Base-by-base conservation (phyloP, 352 stramenopile genomes). In the Aphanomyces astaci region DNA sequence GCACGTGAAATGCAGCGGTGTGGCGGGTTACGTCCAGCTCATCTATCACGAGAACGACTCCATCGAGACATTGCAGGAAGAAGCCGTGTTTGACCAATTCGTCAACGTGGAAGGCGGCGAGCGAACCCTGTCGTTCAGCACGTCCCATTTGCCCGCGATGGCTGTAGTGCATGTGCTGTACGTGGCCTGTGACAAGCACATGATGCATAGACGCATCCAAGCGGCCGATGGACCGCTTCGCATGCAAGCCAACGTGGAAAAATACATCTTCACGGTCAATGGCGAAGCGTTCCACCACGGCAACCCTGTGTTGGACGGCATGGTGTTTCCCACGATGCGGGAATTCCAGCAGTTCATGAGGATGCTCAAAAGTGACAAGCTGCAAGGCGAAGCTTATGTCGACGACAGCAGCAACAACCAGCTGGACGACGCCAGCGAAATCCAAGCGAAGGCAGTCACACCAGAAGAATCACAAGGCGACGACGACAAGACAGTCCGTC, bases 311-410 rank as follows among this genome's bases (percentile, higher is more conserved):
- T 32, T 68, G 3, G 62, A 68, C 33, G 62, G 62, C 32, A 68
- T 68, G 43, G 62, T 68, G 33, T 68, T 68, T 45, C 62, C 62
- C 10, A 68, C 62, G 1, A 68, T 68, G 62, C 62, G 62, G 15
- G 62, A 68, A 45, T 68, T 68, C 48, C 62, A 68, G 51, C 62
- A 68, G 24, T 68, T 68, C 25, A 68, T 68, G 62, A 68, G 59
- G 33, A 68, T 68, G 62, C 27, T 68, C n/a, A 68, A 68, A 45
- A 52, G 27, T 10, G 62, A 68, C 51, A 68, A 68, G 32, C 15
- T 68, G n/a, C 39, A 62, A 36, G 45, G 28, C 10, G 46, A 45
- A 1, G 22, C 22, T 5, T 68, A 68, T 45, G 51, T 59, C 15
- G 60, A 66, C 7, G 62, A 68, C 4, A 2, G 27, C 17, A n/a